Base-by-base conservation (phyloP, 495 filamentous ascomycete species). In the Lasiosphaeria miniovina region DNA sequence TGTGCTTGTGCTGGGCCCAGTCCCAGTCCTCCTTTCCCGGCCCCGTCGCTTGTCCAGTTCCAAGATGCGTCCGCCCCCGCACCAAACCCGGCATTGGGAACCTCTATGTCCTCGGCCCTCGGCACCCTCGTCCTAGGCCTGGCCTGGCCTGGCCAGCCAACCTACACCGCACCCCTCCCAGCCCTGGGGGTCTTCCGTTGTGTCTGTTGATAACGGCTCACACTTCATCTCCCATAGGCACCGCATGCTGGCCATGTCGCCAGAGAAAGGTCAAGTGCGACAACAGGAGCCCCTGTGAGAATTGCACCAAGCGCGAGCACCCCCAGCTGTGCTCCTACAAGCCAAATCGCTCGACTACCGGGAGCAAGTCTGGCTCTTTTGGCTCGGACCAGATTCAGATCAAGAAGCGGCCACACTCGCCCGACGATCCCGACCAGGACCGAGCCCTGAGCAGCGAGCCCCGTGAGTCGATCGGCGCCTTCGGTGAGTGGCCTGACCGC, bases 261-360 rank as follows among this genome's bases (percentile, higher is more conserved):
- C 85, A 87, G 69, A 78, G 87, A 31, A 90, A 90, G 64, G 87
- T 89, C 46, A 89, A 87, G 74, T 90, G 87, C 66, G 86, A 89
- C 71, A 86, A 88, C 64, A 85, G 88, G 56, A 77, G 85, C 49
- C 87, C 87, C 1, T 90, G 87, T 68, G 84, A 89, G 65, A 86
- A 87, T 40, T 90, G 87, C 65, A 81, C 88, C 63, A 89, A 88
- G 75, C 80, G 87, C 60, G 86, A 89, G 58, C 86, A 90, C 68
- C 80, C 86, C 7, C 81, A 85, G 67, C 77, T 90, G 36, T 90
- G 87, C 64, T 88, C 85, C 12, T 89, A 89, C 71, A 88, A 88
- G 68, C 85, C 86, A 1, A 88, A 88, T 60, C 78, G 82, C 15
- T 83, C 86, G 51, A 79, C 82, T 55, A 75, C 80, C 43, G 76